phyloP scores from a whole-genome alignment of 176 grass and related monocot genomes.

The Phoenix roebelenii region DNA sequence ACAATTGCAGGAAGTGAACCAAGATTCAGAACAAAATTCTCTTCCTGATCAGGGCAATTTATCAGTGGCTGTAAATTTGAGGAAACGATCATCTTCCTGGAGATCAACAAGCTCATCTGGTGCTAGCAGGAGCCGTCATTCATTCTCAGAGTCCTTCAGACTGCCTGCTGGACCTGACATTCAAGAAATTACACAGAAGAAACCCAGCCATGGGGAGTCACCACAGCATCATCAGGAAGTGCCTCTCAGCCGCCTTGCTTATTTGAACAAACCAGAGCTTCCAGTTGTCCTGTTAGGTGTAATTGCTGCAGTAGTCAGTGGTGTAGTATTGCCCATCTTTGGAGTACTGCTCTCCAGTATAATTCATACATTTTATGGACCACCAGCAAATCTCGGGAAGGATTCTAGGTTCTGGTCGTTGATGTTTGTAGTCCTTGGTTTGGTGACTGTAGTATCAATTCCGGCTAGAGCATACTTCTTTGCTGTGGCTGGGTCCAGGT shows the following conservation, averaged over 20 bases:
- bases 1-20: constrained; percentile 39
- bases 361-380: constrained; percentile 60
- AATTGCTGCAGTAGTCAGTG: constrained; percentile 66
- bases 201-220: constrained; percentile 12
- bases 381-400: constrained; percentile 45
- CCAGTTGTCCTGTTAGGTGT: constrained; percentile 54
- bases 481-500: constrained; percentile 14
- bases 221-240: constrained; percentile 29
- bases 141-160: constrained; percentile 6
- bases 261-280: constrained; percentile 74
- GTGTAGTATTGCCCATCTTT: constrained; percentile 70
- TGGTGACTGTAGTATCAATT: constrained; percentile 7
- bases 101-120: not conserved
- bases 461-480: constrained; percentile 14
- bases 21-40: constrained; percentile 26
- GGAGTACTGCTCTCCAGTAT: constrained; percentile 44
- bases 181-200: constrained; percentile 12
- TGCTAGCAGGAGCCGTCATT: not conserved
- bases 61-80: not conserved
- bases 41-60: constrained; percentile 21
- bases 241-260: constrained; percentile 44
- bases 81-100: not conserved
- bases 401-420: constrained; percentile 18
- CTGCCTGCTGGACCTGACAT: constrained; percentile 19
- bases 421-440: constrained; percentile 11